Base-by-base conservation (phyloP, 2,329 filamentous ascomycete genomes). In the Exophiala alcalophila region DNA sequence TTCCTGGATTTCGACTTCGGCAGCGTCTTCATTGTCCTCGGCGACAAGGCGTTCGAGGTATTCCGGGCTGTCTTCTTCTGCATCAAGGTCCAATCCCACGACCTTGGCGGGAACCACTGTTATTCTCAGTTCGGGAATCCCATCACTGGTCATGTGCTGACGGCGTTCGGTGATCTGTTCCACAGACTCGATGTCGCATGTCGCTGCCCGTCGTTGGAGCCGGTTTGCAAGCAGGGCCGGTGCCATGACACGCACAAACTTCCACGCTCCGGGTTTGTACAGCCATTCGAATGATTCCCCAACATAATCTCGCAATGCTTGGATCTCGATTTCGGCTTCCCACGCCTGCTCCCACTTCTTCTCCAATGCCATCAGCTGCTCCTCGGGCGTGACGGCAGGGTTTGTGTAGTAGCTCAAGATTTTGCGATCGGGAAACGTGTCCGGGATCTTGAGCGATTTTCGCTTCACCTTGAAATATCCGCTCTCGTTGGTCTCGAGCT, bases 391-490 rank as follows among this genome's bases (percentile, higher is more conserved):
- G 3, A 96, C 84, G 1, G 84, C 81, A 0, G 92, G 92, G 58
- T 90, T 82, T 0, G 86, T 91, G 56, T 98, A 98, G 59, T 87
- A 95, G 8, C 84, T 76, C 14, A 97, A 68, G 5, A 95, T 79
- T 28, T 88, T 84, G 32, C 78, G 67, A 50, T 86, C 82, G 0
- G 92, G 92, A 53, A 97, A 98, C 24, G 76, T 73, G 0, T 86
- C 81, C 0, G 91, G 91, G 21, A 98, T 84, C 3, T 65, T 70
- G 32, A 96, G 66, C 2, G 80, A 77, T 51, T 80, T 84, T 59
- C 92, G 87, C 57, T 80, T 87, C 10, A 77, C 80, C 28, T 78
- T 76, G 64, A 98, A 98, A 58, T 81, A 81, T 3, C 83, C 82
- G 58, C 80, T 86, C 59, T 92, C 82, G 59, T 98, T 98, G 19